Percentiles rank a stretch among this genome's conserved stretches.
Conservation (phyloP, 257 asterid genomes). For the Scutellaria minor region DNA sequence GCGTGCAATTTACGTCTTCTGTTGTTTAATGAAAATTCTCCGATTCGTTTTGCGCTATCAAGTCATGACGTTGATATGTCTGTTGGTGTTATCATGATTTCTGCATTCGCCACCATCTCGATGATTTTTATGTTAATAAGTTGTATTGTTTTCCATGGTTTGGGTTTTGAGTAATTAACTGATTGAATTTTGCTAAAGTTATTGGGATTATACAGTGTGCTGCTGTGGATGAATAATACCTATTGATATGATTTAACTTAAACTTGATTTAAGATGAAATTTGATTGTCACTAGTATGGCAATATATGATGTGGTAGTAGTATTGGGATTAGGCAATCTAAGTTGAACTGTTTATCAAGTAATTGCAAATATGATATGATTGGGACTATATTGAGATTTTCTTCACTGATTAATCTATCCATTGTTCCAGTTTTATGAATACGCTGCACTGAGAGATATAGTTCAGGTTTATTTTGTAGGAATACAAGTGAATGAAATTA, state of each 20-base stretch:
- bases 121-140: background rate
- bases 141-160: background rate
- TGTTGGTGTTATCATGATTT: background rate
- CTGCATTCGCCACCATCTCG: conserved; percentile 3
- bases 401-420: conserved; percentile 10
- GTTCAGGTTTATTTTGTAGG: conserved; percentile 5
- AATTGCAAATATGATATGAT: background rate
- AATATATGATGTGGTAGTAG: background rate
- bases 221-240: background rate
- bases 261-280: background rate
- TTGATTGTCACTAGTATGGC: background rate
- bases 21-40: conserved; percentile 9
- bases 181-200: background rate
- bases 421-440: conserved; percentile 6
- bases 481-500: background rate
- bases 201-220: background rate
- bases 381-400: background rate
- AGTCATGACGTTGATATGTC: background rate
- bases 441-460: background rate
- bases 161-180: background rate
- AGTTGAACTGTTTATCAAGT: background rate
- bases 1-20: background rate
- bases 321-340: background rate
- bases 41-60: conserved; percentile 19
- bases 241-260: background rate